Evolutionary conservation across 129 eudicot species (phyloP).

Genomic region (Escallonia herrerae): DNA sequence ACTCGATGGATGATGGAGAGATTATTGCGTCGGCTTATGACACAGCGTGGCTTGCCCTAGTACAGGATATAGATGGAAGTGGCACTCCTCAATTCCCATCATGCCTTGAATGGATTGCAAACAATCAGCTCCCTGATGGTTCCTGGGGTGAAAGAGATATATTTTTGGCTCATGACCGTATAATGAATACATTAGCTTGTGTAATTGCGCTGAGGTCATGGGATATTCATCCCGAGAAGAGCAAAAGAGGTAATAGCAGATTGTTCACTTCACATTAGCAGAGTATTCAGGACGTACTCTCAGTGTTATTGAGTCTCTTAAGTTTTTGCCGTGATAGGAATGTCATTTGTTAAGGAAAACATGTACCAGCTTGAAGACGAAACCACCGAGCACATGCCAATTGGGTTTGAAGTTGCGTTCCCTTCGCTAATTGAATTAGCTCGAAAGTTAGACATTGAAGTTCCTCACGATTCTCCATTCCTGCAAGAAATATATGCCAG

Average conservation of each 20-base stretch:
- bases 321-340: slow-evolving; percentile 9
- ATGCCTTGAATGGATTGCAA: slow-evolving; percentile 25
- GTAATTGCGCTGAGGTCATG: slow-evolving; percentile 26
- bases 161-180: slow-evolving; percentile 17
- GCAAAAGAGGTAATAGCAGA: slow-evolving; percentile 14
- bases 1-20: slow-evolving; percentile 27
- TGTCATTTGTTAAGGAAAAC: slow-evolving; percentile 22
- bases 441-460: slow-evolving; percentile 10
- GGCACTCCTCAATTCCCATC: slow-evolving; percentile 25
- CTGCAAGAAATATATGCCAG: slow-evolving; percentile 15
- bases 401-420: slow-evolving; percentile 40
- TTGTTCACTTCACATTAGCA: no score
- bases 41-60: slow-evolving; percentile 37
- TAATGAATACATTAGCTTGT: slow-evolving; percentile 30
- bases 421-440: slow-evolving; percentile 32
- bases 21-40: slow-evolving; percentile 32
- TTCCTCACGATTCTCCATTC: slow-evolving; percentile 20
- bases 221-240: slow-evolving; percentile 21
- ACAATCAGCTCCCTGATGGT: slow-evolving; percentile 32
- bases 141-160: slow-evolving; percentile 25
- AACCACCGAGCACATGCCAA: slow-evolving; percentile 25
- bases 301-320: no score
- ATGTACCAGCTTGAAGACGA: slow-evolving; percentile 12
- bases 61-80: slow-evolving; percentile 1
- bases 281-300: no score